These are phyloP conservation scores for carrot (Daucus carota) DNA, from an alignment of 129 eudicot species.

Conservation along the genomic window DNA sequence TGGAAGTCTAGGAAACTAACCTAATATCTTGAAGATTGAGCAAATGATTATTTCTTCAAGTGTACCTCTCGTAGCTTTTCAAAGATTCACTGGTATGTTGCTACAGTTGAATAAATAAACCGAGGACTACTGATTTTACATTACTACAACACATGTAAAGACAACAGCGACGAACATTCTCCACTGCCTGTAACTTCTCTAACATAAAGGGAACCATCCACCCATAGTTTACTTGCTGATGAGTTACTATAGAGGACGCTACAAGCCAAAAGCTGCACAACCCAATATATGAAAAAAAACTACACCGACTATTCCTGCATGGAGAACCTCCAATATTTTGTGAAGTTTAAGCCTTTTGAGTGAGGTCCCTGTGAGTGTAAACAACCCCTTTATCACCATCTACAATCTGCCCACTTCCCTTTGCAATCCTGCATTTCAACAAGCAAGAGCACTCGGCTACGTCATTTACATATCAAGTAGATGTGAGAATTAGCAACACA, in stretches of 20 bases:
- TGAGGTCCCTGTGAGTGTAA: constrained; percentile 16
- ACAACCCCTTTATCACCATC: constrained; percentile 15
- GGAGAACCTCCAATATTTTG: not conserved
- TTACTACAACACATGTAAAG: constrained; percentile 5
- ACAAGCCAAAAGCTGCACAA: not conserved
- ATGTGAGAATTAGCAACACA: not conserved
- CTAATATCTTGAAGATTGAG: not conserved
- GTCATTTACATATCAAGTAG: not conserved
- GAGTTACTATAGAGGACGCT: not conserved
- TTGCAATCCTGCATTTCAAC: constrained; percentile 7
- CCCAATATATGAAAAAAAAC: not conserved
- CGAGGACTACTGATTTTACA: constrained; percentile 1
- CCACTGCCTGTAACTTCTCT: constrained; percentile 1
- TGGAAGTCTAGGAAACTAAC: not conserved
- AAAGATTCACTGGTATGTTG: not conserved
- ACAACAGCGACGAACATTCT: constrained; percentile 2
- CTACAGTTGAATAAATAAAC: constrained; percentile 2
- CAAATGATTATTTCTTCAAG: constrained; percentile 1
- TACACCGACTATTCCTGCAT: not conserved
- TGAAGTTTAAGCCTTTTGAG: constrained; percentile 5
- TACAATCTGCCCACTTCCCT: constrained; percentile 14
- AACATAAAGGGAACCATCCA: constrained; percentile 7
- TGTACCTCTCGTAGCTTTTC: not conserved
- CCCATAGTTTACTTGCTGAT: not conserved
- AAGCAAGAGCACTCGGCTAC: not conserved